Base-by-base conservation (phyloP, 2,329 filamentous ascomycete genomes). In the Penicillium corylophilum region DNA sequence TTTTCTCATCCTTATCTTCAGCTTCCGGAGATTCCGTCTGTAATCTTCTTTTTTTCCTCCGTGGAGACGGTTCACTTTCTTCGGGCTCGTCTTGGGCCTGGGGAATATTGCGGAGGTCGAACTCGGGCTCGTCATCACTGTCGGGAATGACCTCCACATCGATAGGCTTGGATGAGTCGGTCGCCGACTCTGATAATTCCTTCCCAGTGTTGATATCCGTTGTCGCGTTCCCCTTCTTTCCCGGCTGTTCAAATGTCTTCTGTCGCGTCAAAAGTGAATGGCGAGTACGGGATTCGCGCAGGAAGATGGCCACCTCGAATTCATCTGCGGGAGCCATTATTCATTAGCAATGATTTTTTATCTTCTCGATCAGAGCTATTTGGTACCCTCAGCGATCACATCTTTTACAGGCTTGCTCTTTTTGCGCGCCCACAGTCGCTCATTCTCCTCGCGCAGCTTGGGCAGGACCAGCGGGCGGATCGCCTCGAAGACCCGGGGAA, bases 271-370 rank as follows among this genome's bases (percentile, higher is more conserved):
- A 80, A 33, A 99, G 77, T 29, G 90, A 89, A 75, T 97, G 94
- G 13, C 91, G 84, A 3, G 88, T 92, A 46, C 83, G 86, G 7
- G 88, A 88, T 70, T 96, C 90, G 41, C 89, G 95, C 59, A 99
- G 78, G 74, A 96, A 97, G 59, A 99, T 88, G 33, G 91, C 89
- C 13, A 96, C 90, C 68, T 97, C 91, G 67, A 96, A 99, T 61
- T 96, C 93, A 71, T 96, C 93, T 94, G 63, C 48, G 54, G n/a
- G 9, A 20, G 33, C 35, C 18, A 35, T 12, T 33, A 41, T 26
- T 9, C 15, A 16, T 50, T 15, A 50, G 31, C 28, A 24, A 55
- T 29, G 46, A 49, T 66, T 95, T 96, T 61, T 95, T 91, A 70
- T 95, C 91, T 20, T 18, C 9, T 38, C 18, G 4, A 22, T 1